These are phyloP conservation scores for Colletotrichum karsti DNA, from an alignment of 2,329 filamentous ascomycete species.

Conservation along the genomic window DNA sequence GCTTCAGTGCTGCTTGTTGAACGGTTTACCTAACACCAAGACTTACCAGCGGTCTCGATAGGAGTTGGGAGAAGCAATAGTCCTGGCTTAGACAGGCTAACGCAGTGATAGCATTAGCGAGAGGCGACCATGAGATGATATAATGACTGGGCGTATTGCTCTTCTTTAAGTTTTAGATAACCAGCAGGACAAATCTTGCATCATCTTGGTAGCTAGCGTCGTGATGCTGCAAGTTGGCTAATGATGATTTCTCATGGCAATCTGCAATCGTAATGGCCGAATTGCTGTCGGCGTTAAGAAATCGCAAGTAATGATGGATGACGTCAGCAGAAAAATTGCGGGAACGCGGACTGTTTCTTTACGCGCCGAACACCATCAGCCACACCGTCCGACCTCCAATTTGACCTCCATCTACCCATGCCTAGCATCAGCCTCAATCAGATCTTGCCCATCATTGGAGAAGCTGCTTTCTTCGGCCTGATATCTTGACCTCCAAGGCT, in stretches of 20 bases:
- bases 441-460: accelerated
- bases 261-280: not conserved
- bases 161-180: not conserved
- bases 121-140: not conserved
- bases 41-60: not conserved
- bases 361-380: not conserved
- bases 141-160: not conserved
- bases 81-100: not conserved
- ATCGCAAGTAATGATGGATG: not conserved
- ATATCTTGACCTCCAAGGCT: not conserved
- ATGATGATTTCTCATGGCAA: not conserved
- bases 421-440: not conserved
- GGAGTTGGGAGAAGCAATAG: not conserved
- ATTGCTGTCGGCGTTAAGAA: not conserved
- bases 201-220: not conserved
- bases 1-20: not conserved
- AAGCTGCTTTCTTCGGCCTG: not conserved
- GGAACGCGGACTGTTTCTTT: not conserved
- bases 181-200: not conserved
- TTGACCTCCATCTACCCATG: not conserved
- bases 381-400: not conserved
- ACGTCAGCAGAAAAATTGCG: conserved; percentile 20
- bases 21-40: not conserved
- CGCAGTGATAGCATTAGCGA: not conserved
- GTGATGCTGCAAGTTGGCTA: too few species aligned